Evolutionary conservation across 2,329 filamentous ascomycete species (phyloP), one percentile per base, ranked within the genome.

Genomic region (Sporothrix curviconia): DNA sequence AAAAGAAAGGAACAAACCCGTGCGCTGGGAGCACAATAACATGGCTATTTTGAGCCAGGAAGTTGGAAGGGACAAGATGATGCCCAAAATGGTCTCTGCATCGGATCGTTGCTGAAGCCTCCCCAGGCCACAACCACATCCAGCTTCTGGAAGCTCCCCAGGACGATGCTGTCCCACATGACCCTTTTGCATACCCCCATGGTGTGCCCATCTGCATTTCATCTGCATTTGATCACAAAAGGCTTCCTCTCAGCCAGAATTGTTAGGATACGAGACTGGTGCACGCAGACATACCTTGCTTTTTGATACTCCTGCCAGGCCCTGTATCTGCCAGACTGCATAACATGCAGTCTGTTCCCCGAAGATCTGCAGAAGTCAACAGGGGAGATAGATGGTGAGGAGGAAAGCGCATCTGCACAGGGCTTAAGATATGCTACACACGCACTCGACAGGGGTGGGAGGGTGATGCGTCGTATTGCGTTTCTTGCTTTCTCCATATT

Each of bases 241-340:
- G n/a, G n/a, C n/a, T n/a, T n/a, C n/a, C n/a, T n/a, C n/a, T n/a
- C n/a, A n/a, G n/a, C n/a, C n/a, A n/a, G n/a, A n/a, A n/a, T n/a
- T n/a, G n/a, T n/a, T n/a, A n/a, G n/a, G n/a, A 25, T 22, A 51
- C 25, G 25, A 17, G 42, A 53, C 49, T 22, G 39, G 34, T 51
- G 49, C 19, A 25, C 19, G 34, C 9, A 15, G 34, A 9, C 34
- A 51, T 39, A 24, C 25, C 49, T 40, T 40, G 37, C 37, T 11
- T 40, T 15, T 53, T n/a, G 50, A 53, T 53, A n/a, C n/a, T n/a
- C n/a, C n/a, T n/a, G 37, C 11, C 32, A 53, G 36, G 50, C 25
- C 22, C 49, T 14, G 3, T n/a, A 43, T 42, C 36, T 40, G 36
- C 25, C n/a, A 42, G 50, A 36, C 37, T 34, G 24, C 50, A 52